Conservation (phyloP, 805 yeast genomes). For the Saturnispora serradocipensis region DNA sequence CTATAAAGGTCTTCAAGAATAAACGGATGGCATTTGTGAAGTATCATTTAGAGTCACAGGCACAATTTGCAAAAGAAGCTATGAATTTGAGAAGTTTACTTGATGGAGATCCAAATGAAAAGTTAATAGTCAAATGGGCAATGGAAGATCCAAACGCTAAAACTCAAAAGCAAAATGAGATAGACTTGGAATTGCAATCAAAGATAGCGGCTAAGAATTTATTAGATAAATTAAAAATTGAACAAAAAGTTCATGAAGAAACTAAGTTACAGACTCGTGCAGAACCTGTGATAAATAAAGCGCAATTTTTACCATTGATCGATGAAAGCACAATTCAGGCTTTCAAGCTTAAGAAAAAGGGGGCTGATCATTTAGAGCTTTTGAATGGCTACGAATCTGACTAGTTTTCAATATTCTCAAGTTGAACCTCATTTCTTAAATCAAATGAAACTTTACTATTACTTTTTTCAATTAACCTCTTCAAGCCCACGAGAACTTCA, state of each 20-base stretch:
- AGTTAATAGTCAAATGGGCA: slow-evolving; percentile 77
- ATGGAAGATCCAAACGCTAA: slow-evolving; percentile 34
- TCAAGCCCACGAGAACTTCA: slow-evolving; percentile 41
- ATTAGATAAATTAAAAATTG: slow-evolving; percentile 23
- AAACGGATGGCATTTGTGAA: slow-evolving; percentile 70
- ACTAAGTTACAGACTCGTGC: neutral
- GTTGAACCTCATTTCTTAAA: neutral
- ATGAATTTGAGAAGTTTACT: slow-evolving; percentile 40
- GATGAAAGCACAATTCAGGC: neutral
- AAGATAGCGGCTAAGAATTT: slow-evolving; percentile 42
- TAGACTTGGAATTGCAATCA: slow-evolving; percentile 25
- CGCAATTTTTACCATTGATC: neutral
- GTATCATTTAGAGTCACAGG: slow-evolving; percentile 56
- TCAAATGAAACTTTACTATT: slow-evolving; percentile 3
- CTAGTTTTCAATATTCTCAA: slow-evolving; percentile 19
- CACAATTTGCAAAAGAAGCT: slow-evolving; percentile 94
- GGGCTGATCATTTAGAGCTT: slow-evolving; percentile 6
- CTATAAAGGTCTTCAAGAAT: slow-evolving; percentile 44
- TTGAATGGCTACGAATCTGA: slow-evolving; percentile 33
- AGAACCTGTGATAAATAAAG: neutral
- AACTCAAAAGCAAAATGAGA: slow-evolving; percentile 17
- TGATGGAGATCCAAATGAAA: slow-evolving; percentile 38
- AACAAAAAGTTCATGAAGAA: neutral
- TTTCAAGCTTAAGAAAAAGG: neutral
- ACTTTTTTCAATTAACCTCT: slow-evolving; percentile 37